These are phyloP conservation scores for Serendipita sp. DNA, from an alignment of 768 basidiomycete species.

Conservation along the genomic window DNA sequence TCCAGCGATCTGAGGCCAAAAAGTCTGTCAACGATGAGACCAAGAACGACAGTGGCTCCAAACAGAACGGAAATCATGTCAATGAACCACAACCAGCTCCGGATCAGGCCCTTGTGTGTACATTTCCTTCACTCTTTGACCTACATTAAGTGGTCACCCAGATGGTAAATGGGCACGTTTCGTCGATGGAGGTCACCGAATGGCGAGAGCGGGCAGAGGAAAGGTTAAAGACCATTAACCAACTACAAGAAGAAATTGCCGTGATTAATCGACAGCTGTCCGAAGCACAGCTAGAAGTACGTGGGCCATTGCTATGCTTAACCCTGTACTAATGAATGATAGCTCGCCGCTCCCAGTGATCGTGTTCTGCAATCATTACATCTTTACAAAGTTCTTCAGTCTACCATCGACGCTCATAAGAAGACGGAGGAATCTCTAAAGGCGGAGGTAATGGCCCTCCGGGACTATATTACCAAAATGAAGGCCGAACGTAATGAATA, in stretches of 20 bases:
- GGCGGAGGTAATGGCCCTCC: conserved; percentile 31
- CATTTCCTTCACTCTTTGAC: not conserved
- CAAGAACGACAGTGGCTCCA: conserved; percentile 12
- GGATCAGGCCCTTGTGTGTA: not conserved
- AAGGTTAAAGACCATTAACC: not conserved
- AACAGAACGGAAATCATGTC: conserved; percentile 15
- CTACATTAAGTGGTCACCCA: not conserved
- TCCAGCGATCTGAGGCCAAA: conserved; percentile 31
- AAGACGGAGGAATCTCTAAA: conserved; percentile 30
- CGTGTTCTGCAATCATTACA: conserved; percentile 25
- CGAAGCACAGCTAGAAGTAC: conserved; percentile 39
- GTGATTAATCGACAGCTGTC: not conserved
- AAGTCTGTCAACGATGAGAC: conserved; percentile 21
- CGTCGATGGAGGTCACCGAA: not conserved
- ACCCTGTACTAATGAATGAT: conserved; percentile 29
- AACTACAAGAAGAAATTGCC: not conserved
- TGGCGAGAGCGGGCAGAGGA: not conserved
- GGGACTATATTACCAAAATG: conserved; percentile 29
- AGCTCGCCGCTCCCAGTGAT: conserved; percentile 27
- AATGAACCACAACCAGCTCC: conserved; percentile 31
- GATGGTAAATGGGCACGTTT: not conserved
- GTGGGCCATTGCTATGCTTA: conserved; percentile 30
- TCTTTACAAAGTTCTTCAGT: conserved; percentile 29
- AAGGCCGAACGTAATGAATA: conserved; percentile 22
- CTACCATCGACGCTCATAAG: conserved; percentile 17